Conservation (phyloP, 2,329 filamentous ascomycete genomes). For the Magnaporthiopsis rhizophila region DNA sequence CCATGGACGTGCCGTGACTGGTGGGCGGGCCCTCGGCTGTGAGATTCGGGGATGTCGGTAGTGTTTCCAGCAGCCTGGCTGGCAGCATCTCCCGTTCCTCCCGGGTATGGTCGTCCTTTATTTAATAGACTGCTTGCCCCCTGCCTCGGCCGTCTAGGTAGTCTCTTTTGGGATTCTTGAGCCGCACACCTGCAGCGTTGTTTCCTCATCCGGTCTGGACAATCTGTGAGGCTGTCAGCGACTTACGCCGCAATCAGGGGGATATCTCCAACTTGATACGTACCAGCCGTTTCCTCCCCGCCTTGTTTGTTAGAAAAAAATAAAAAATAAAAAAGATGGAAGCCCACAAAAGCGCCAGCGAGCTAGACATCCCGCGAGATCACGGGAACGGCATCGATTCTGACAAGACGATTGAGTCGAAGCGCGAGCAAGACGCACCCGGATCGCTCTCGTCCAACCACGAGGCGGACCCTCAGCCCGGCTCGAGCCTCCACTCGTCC, state of each 20-base stretch:
- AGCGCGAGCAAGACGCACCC: background rate
- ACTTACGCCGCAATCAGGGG: background rate
- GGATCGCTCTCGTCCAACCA: background rate
- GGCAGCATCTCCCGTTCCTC: too few species aligned
- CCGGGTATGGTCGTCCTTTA: too few species aligned
- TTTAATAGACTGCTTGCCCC: too few species aligned
- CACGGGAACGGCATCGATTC: background rate
- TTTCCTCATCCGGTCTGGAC: background rate
- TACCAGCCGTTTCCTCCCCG: background rate
- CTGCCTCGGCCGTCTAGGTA: background rate
- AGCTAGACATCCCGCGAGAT: background rate
- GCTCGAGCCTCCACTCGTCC: constrained; percentile 27
- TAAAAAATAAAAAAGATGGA: background rate
- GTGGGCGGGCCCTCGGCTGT: too few species aligned
- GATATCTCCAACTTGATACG: background rate
- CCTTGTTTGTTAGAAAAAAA: background rate
- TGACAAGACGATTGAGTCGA: background rate
- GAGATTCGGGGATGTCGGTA: background rate
- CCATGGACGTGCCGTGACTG: background rate
- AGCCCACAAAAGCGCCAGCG: background rate
- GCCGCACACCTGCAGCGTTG: background rate
- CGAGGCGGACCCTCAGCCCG: constrained; percentile 14
- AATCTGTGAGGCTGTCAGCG: background rate
- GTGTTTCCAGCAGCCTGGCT: background rate
- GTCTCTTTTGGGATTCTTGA: background rate